Base-by-base conservation (phyloP, 148 eudicot species). In the Chenopodium suecicum region DNA sequence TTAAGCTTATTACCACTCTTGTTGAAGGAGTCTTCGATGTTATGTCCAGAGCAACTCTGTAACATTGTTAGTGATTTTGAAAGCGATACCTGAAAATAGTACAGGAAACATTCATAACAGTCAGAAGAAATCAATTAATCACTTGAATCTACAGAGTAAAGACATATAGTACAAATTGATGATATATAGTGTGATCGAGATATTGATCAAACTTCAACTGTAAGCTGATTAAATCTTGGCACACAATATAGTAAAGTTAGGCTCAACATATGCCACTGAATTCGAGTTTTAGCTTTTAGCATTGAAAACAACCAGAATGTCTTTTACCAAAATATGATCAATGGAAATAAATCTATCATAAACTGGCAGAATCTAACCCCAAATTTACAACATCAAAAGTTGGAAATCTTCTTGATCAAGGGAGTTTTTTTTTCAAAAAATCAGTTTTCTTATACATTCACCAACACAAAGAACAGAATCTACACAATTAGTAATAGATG, bases 11-110 rank as follows among this genome's bases (percentile, higher is more conserved):
- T 96, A 97, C 99, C 99, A 96, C 79, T 96, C 98, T 32, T 7
- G 99, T 96, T 62, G 98, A 88, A 70, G 99, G 99, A 68, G 98
- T 98, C 88, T 96, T 96, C 32, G 99, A 96, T 78, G 99, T 96
- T 64, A 96, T 94, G 84, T 96, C 99, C 77, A 86, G 90, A 79
- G 91, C 90, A 78, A 96, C 98, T 63, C 98, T 89, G 84, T 96
- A 25, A 94, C 93, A 37, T 87, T 89, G 70, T 96, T 96, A 92
- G 94, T 91, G 46, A 96, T 94, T 87, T 88, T 96, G 63, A 78
- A 96, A 96, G 70, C 92, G 79, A 58, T 91, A 96, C 99, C 99
- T 96, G 91, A 79, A 86, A 82, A 73, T 25, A 41, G 44, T 78
- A 27, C 5, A 70, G 17, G 66, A 77, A 41, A 23, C 83, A 76